phyloP scores from a whole-genome alignment of 345 rosid species.

The Moringa oleifera region DNA sequence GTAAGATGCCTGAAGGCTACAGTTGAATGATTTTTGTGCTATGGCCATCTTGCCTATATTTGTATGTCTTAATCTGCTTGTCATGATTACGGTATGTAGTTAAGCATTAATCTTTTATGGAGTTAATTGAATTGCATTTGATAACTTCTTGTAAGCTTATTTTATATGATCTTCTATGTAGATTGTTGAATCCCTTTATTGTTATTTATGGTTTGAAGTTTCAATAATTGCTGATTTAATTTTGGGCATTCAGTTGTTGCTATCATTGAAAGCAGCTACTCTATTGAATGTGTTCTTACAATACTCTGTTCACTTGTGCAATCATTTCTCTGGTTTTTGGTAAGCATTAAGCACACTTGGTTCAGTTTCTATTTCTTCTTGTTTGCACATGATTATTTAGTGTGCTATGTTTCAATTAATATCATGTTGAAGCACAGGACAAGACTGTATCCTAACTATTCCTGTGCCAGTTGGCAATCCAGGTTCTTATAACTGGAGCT shows the following conservation, averaged over 20 bases:
- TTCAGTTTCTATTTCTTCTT: not conserved
- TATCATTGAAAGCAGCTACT: not conserved
- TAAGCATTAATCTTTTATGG: not conserved
- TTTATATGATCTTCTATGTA: not conserved
- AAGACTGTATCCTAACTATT: constrained; percentile 13
- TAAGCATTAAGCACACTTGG: not conserved
- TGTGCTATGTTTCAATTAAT: not conserved
- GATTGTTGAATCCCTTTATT: not conserved
- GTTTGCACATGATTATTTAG: not conserved
- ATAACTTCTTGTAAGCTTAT: not conserved
- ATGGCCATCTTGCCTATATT: constrained; percentile 5
- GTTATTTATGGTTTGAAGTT: not conserved
- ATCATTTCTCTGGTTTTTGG: not conserved
- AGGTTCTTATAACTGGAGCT: constrained; percentile 54
- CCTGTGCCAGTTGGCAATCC: constrained; percentile 46
- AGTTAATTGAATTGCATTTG: not conserved
- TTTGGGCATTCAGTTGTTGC: not conserved
- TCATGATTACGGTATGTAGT: not conserved
- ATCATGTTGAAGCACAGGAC: not conserved
- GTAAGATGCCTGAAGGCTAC: too few species aligned
- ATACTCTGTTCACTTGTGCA: too few species aligned
- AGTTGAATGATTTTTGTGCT: not conserved
- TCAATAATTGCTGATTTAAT: too few species aligned
- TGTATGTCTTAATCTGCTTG: not conserved
- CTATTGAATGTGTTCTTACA: too few species aligned